A percentile compares a stretch with the other conserved stretches of the same genome.
Conservation (phyloP, 352 stramenopile species). For the Phytopythium mirpurense region DNA sequence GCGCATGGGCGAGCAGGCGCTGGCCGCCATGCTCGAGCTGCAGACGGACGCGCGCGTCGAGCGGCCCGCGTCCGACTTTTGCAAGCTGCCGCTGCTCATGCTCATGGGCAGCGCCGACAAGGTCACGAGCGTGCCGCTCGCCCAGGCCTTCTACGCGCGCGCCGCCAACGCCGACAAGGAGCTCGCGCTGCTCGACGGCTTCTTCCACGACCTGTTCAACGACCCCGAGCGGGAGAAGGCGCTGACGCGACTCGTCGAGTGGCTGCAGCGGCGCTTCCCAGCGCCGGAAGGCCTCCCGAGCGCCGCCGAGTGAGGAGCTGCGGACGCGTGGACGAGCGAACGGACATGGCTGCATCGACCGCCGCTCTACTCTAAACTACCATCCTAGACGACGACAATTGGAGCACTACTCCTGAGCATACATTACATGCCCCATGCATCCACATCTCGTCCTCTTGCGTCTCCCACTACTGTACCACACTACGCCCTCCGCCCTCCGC, state of each 20-base stretch:
- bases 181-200: slow-evolving; percentile 43
- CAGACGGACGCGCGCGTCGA: slow-evolving; percentile 25
- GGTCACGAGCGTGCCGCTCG: slow-evolving; percentile 40
- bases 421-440: no score
- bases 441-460: not conserved
- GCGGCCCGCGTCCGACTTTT: slow-evolving; percentile 21
- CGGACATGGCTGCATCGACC: no score
- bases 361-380: no score
- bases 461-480: no score
- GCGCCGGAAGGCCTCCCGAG: not conserved
- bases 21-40: slow-evolving; percentile 29
- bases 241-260: slow-evolving; percentile 30
- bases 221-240: slow-evolving; percentile 54
- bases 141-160: slow-evolving; percentile 36
- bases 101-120: slow-evolving; percentile 46
- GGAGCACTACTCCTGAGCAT: no score
- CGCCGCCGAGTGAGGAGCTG: no score
- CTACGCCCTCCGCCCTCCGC: no score
- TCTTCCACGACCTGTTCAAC: slow-evolving; percentile 57
- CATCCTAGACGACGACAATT: no score
- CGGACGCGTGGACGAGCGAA: no score
- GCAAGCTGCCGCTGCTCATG: slow-evolving; percentile 23
- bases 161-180: slow-evolving; percentile 46
- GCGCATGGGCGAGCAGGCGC: slow-evolving; percentile 36
- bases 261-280: slow-evolving; percentile 40